Conservation (phyloP, 805 yeast genomes). For the Zygosaccharomyces siamensis region DNA sequence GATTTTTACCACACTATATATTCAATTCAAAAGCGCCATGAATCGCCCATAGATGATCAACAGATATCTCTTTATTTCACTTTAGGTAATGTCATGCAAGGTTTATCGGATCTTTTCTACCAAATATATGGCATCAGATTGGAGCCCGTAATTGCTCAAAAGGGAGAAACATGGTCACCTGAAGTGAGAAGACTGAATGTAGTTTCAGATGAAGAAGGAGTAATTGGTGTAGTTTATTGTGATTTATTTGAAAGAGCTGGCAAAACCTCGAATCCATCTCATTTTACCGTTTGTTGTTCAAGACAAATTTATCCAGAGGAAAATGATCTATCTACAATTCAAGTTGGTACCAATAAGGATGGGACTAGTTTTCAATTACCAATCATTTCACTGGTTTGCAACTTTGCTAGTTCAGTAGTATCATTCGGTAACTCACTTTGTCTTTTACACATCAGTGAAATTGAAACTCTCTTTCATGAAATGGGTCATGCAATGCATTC, state of each 20-base stretch:
- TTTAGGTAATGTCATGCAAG: slow-evolving; percentile 79
- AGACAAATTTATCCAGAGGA: slow-evolving; percentile 63
- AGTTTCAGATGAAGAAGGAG: slow-evolving; percentile 54
- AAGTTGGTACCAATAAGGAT: slow-evolving; percentile 33
- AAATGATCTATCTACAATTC: slow-evolving; percentile 36
- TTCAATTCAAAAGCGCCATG: slow-evolving; percentile 24
- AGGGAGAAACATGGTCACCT: slow-evolving; percentile 84
- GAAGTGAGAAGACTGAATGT: slow-evolving; percentile 83
- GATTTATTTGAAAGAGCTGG: slow-evolving; percentile 78
- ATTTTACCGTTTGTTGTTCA: slow-evolving; percentile 93
- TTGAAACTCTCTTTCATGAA: slow-evolving; percentile 93
- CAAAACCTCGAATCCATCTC: slow-evolving; percentile 84
- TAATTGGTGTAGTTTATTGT: slow-evolving; percentile 78
- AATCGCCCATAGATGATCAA: slow-evolving; percentile 36
- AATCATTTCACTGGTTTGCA: slow-evolving; percentile 83
- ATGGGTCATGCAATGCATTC: slow-evolving; percentile 99
- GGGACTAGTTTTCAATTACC: slow-evolving; percentile 72
- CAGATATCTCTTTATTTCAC: slow-evolving; percentile 71
- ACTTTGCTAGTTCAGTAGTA: slow-evolving; percentile 49
- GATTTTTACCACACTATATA: slow-evolving; percentile 51
- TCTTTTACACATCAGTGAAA: slow-evolving; percentile 65
- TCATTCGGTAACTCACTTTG: slow-evolving; percentile 42
- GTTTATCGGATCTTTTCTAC: slow-evolving; percentile 66
- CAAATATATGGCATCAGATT: slow-evolving; percentile 73
- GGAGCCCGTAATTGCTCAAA: slow-evolving; percentile 54